Conservation (phyloP, 768 basidiomycete genomes). For the Hypholoma fasciculare region DNA sequence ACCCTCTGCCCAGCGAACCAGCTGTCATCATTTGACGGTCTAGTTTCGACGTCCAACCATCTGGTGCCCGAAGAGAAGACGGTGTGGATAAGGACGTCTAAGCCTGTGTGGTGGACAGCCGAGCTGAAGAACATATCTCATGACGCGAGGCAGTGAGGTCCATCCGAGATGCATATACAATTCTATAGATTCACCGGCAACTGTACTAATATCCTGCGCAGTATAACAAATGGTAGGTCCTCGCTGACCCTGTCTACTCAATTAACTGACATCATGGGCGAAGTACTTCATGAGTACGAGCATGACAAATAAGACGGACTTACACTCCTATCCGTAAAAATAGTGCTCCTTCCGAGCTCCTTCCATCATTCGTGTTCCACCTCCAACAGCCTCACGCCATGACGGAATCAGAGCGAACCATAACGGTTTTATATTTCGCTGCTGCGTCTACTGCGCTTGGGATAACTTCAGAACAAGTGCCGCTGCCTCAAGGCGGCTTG, state of each 20-base stretch:
- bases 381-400: conserved; percentile 10
- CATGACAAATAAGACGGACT: too few species aligned
- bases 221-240: too few species aligned
- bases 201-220: too few species aligned
- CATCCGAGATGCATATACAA: too few species aligned
- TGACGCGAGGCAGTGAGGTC: too few species aligned
- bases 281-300: too few species aligned
- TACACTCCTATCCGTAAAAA: neutral
- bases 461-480: conserved; percentile 51
- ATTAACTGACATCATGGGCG: too few species aligned
- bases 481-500: conserved; percentile 47
- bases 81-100: conserved; percentile 76
- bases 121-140: conserved; percentile 48
- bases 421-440: conserved; percentile 57
- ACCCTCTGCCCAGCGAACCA: conserved; percentile 43
- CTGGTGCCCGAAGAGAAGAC: conserved; percentile 63
- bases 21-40: conserved; percentile 78
- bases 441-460: conserved; percentile 73
- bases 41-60: conserved; percentile 94
- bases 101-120: conserved; percentile 89
- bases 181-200: too few species aligned
- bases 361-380: neutral
- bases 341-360: neutral
- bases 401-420: conserved; percentile 22
- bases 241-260: too few species aligned